Base-by-base conservation (phyloP, 306 rosid genomes). In the Dalbergia cochinchinensis region DNA sequence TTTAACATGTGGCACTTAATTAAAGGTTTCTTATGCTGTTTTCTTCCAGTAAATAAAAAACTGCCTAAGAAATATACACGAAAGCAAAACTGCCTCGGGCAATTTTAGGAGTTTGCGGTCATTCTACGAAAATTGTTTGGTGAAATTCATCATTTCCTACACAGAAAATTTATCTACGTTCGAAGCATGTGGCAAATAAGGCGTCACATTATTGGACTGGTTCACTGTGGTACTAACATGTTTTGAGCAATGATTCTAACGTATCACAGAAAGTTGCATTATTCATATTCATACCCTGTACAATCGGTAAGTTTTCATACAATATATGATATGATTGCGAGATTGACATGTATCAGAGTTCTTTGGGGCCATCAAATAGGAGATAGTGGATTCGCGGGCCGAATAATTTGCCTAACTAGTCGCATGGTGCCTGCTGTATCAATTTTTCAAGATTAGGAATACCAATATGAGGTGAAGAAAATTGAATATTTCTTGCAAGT, bases 171-270 rank as follows among this genome's bases (percentile, higher is more conserved):
- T 7, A 14, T n/a, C 1, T 54, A 54, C 26, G 60, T 54, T n/a
- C 10, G 10, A 18, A 60, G 14, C 15, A 60, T 22, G 39, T 60
- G 65, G 65, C 37, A 60, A 60, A 60, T 60, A 60, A 26, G n/a
- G 11, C 26, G 65, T 60, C 39, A 26, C 65, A 60, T 22, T 11
- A 60, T 60, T 60, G 65, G 11, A 60, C 65, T 22, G 13, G 65
- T 59, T 22, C 65, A 60, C 39, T 60, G 65, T 26, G 13, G 39
- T 10, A 26, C 39, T 60, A 60, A 11, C 65, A 60, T 8, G 11
- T 60, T 60, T 22, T 22, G n/a, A 60, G 65, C 65, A 60, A 22
- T 60, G 65, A 22, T 60, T 60, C 65, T 60, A 22, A 22, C 65
- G 39, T 26, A 22, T 26, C 39, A 22, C 2, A 22, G 34, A 59